These are phyloP conservation scores for Anthracocystis panici-leucophaei DNA, from an alignment of 1,284 basidiomycete genomes.

Conservation along the genomic window DNA sequence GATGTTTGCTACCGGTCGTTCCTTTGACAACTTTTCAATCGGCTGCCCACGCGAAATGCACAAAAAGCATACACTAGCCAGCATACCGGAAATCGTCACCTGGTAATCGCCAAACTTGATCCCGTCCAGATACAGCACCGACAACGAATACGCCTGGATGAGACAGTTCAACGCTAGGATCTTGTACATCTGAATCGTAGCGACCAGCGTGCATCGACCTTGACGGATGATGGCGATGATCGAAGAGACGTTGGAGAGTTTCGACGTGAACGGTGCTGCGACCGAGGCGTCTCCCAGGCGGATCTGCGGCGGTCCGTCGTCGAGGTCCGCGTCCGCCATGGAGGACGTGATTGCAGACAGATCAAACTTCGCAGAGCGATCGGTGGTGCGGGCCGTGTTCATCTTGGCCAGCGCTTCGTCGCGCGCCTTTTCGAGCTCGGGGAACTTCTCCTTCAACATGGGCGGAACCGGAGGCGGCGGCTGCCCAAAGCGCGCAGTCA, in stretches of 20 bases:
- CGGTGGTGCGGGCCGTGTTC: slow-evolving; percentile 48
- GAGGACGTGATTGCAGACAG: slow-evolving; percentile 59
- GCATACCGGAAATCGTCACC: slow-evolving; percentile 65
- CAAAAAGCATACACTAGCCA: slow-evolving; percentile 66
- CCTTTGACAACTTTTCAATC: slow-evolving; percentile 61
- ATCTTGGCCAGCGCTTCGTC: slow-evolving; percentile 63
- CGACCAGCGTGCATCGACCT: slow-evolving; percentile 67
- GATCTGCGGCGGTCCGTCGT: slow-evolving; percentile 69
- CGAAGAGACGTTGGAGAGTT: slow-evolving; percentile 60
- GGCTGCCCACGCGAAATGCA: slow-evolving; percentile 67
- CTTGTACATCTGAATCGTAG: slow-evolving; percentile 70
- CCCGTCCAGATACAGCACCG: slow-evolving; percentile 65
- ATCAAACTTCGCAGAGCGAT: slow-evolving; percentile 65
- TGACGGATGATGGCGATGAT: slow-evolving; percentile 66
- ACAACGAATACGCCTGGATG: slow-evolving; percentile 66
- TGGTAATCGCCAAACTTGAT: slow-evolving; percentile 69
- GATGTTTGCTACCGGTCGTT: slow-evolving; percentile 66
- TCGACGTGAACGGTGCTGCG: slow-evolving; percentile 68
- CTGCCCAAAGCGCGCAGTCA: slow-evolving; percentile 60
- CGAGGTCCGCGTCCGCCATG: slow-evolving; percentile 65
- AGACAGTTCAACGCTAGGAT: slow-evolving; percentile 69
- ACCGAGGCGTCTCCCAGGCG: slow-evolving; percentile 67
- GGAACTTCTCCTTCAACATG: slow-evolving; percentile 60
- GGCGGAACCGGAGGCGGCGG: slow-evolving; percentile 66
- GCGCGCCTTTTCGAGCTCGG: slow-evolving; percentile 66